Evolutionary conservation across 352 stramenopile genomes (phyloP), one percentile per base, ranked within the genome.

Genomic region (Phytophthora citricola): DNA sequence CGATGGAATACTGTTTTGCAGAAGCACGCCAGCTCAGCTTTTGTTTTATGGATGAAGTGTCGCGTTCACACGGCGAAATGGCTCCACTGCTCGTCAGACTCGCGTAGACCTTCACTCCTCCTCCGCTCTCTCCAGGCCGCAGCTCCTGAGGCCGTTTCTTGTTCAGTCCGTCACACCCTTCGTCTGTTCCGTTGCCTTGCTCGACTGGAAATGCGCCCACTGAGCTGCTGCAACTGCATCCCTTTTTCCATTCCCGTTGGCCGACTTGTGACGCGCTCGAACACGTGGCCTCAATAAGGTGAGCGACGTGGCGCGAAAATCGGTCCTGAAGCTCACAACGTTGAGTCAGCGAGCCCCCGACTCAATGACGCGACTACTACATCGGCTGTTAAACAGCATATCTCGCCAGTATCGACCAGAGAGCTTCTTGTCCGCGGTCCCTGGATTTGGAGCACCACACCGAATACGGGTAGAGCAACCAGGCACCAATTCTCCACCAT

Each of bases 61-160:
- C 53, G 63, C 58, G 68, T 72, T 72, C 51, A 66, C 51, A 63
- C 51, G 50, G 54, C 48, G 64, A 73, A 73, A 76, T 70, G 59
- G 54, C 58, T 76, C 20, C 64, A 58, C 32, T 48, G 12, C 29
- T 40, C 17, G 55, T 64, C 50, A 71, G 51, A 48, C 58, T 43
- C 31, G 27, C n/a, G 36, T 22, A 51, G 62, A 70, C 56, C 43
- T 66, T 66, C 56, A 71, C 47, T 66, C 63, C 31, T 55, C 22
- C 32, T 51, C 47, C 24, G n/a, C 31, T 20, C 20, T 41, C 45
- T 40, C 26, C 45, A 51, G 41, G 2, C 2, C 50, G 22, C 44
- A 58, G 53, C 60, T 62, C 51, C 32, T 39, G n/a, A 17, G 58
- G 55, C 64, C 64, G 63, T 70, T 76, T 73, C 69, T 76, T 76